A percentile compares a stretch with the other conserved stretches of the same genome.
Conservation (phyloP, 257 asterid species). For the Penstemon newberryi region DNA sequence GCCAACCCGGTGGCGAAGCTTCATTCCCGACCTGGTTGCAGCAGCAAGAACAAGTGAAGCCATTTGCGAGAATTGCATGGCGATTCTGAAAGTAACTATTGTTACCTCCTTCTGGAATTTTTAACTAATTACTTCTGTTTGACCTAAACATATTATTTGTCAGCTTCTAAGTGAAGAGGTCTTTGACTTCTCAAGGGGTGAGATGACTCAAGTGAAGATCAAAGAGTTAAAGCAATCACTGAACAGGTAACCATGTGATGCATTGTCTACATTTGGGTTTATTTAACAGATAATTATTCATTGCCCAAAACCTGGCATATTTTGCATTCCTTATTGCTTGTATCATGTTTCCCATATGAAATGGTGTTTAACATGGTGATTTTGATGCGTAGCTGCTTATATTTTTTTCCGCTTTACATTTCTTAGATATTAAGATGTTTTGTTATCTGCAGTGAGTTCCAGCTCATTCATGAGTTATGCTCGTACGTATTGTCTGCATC, state of each 20-base stretch:
- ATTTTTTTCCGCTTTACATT: background rate
- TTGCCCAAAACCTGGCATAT: slow-evolving; percentile 9
- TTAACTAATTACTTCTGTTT: slow-evolving; percentile 18
- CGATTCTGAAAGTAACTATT: slow-evolving; percentile 70
- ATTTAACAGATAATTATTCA: background rate
- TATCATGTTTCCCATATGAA: background rate
- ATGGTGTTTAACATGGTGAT: background rate
- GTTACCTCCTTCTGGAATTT: slow-evolving; percentile 8
- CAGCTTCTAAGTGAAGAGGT: slow-evolving; percentile 99
- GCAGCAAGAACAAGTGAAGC: slow-evolving; percentile 97
- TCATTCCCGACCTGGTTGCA: slow-evolving; percentile 93
- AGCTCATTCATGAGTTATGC: slow-evolving; percentile 96
- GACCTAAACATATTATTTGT: slow-evolving; percentile 25
- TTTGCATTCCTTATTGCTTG: background rate
- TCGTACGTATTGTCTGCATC: slow-evolving; percentile 84
- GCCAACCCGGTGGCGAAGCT: slow-evolving; percentile 93
- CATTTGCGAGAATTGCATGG: slow-evolving; percentile 99
- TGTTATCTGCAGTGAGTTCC: slow-evolving; percentile 73
- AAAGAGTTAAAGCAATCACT: slow-evolving; percentile 90
- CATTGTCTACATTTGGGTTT: background rate
- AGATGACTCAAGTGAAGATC: slow-evolving; percentile 97
- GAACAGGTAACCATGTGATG: slow-evolving; percentile 59
- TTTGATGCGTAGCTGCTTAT: slow-evolving; percentile 1
- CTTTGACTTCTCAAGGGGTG: slow-evolving; percentile 98
- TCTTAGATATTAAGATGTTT: slow-evolving; percentile 21